These are phyloP conservation scores for Eucalyptus pauciflora DNA, from an alignment of 345 rosid species.

Conservation along the genomic window DNA sequence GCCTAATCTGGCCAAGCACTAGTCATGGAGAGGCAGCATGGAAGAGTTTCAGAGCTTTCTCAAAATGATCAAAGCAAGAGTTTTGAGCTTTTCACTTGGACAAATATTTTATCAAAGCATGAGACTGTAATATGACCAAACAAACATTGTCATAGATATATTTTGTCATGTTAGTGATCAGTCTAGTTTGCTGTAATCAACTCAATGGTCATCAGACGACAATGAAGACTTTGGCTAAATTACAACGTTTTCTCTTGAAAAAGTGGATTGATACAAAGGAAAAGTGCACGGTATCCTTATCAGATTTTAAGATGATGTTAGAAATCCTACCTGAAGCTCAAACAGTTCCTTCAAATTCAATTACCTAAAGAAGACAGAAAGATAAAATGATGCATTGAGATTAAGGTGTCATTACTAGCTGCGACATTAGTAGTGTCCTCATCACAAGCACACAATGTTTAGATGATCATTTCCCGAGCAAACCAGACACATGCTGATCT, in stretches of 20 bases:
- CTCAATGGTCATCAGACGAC: neutral
- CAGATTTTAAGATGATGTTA: neutral
- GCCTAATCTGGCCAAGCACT: neutral
- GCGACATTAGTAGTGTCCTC: neutral
- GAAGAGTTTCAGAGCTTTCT: conserved; percentile 9
- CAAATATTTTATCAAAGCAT: neutral
- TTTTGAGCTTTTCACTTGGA: neutral
- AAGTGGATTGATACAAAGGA: neutral
- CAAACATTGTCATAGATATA: neutral
- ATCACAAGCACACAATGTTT: neutral
- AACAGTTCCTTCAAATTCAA: neutral
- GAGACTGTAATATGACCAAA: neutral
- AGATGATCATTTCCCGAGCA: neutral
- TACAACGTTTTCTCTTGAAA: neutral
- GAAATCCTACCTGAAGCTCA: neutral
- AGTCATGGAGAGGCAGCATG: neutral
- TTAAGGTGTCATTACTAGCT: neutral
- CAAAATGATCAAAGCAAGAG: conserved; percentile 10
- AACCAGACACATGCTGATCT: neutral
- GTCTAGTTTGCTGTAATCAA: neutral
- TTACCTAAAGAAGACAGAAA: neutral
- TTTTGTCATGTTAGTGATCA: neutral
- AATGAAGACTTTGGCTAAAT: neutral
- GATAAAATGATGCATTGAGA: neutral
- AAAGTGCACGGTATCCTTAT: neutral